These are phyloP conservation scores for Cystofilobasidium bisporidii DNA, from an alignment of 768 basidiomycete species.

Conservation along the genomic window DNA sequence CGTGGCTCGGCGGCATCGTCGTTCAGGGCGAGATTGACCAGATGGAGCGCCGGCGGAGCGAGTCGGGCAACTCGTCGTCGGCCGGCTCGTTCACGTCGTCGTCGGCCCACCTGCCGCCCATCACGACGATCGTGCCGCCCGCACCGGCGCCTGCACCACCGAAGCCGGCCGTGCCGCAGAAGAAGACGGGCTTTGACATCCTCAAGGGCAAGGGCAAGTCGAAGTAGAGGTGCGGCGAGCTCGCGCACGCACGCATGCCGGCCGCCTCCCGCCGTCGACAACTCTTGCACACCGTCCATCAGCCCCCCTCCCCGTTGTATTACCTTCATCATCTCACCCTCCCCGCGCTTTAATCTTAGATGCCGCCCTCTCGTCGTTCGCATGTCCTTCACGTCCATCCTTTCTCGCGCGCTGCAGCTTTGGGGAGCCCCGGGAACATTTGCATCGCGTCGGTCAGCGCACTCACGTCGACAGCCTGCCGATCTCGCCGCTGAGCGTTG, in stretches of 20 bases:
- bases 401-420: too few species aligned
- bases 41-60: slow-evolving; percentile 38
- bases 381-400: too few species aligned
- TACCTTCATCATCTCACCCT: too few species aligned
- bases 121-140: neutral
- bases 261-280: too few species aligned
- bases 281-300: too few species aligned
- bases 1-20: slow-evolving; percentile 65
- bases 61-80: neutral
- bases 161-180: slow-evolving; percentile 1
- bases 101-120: neutral
- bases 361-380: too few species aligned
- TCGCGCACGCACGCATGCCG: too few species aligned
- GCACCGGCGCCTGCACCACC: slow-evolving; percentile 5
- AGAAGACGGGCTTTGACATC: slow-evolving; percentile 28
- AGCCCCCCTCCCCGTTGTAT: too few species aligned
- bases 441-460: neutral
- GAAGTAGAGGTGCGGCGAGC: too few species aligned
- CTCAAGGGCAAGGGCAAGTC: slow-evolving; percentile 20
- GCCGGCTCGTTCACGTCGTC: neutral
- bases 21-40: slow-evolving; percentile 86
- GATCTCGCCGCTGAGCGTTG: slow-evolving; percentile 12
- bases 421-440: too few species aligned
- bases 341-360: too few species aligned
- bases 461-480: slow-evolving; percentile 4